Percentiles rank a stretch among this genome's conserved stretches.
Conservation (phyloP, 306 rosid species). For the Sesbania bispinosa region DNA sequence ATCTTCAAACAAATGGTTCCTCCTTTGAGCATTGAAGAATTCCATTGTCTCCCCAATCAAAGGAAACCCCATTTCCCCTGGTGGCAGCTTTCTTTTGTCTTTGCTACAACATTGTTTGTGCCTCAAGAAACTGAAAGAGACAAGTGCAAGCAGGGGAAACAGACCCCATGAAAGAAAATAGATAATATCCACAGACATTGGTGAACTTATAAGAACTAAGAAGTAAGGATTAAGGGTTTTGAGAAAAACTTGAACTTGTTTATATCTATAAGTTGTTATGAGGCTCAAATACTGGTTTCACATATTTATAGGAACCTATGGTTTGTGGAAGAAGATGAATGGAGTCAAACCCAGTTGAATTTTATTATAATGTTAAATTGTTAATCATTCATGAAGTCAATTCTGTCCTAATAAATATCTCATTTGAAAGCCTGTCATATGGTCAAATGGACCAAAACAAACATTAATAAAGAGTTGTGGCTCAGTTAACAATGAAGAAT, state of each 20-base stretch:
- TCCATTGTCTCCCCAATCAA: constrained; percentile 81
- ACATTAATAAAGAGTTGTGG: too few species aligned
- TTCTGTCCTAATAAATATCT: not conserved
- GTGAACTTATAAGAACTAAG: constrained; percentile 22
- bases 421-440: constrained; percentile 19
- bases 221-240: constrained; percentile 12
- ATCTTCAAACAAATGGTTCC: constrained; percentile 55
- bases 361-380: constrained; percentile 9
- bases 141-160: constrained; percentile 30
- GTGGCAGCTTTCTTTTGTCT: constrained; percentile 47
- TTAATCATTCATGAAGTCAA: constrained; percentile 37
- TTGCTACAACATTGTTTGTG: constrained; percentile 30
- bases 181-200: constrained; percentile 32
- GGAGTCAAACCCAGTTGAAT: constrained; percentile 25
- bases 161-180: constrained; percentile 23
- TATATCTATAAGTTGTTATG: constrained; percentile 1
- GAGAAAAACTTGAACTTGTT: not conserved
- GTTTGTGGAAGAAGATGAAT: constrained; percentile 12
- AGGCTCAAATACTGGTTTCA: not conserved
- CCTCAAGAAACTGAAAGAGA: constrained; percentile 31
- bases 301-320: constrained; percentile 34
- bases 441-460: constrained; percentile 25
- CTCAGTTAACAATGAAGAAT: too few species aligned
- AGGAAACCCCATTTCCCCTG: constrained; percentile 75
- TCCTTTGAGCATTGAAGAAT: constrained; percentile 65